Percentiles rank a stretch among this genome's conserved stretches.
These are phyloP conservation scores for Pseudonitzschia pungens DNA, from an alignment of 108 stramenopile species.

Conservation along the genomic window DNA sequence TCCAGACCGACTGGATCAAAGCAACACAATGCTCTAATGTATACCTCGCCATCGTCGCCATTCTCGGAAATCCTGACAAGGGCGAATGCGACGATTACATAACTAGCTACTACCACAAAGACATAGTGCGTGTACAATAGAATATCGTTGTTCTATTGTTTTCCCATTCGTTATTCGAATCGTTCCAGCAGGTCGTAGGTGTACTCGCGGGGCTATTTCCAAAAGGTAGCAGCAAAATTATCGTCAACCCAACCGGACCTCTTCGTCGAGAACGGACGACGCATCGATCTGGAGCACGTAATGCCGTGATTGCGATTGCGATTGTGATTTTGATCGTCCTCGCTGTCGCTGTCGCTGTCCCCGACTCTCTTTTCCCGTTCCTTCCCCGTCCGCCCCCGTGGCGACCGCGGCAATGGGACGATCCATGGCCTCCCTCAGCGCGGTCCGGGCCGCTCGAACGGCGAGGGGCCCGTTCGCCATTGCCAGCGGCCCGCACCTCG, in stretches of 20 bases:
- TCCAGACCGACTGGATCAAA: background rate
- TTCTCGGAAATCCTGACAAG: background rate
- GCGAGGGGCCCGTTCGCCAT: slow-evolving; percentile 74
- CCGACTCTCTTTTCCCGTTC: too few relatives aligned
- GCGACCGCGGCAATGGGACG: background rate
- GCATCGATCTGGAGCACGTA: background rate
- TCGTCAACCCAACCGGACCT: too few relatives aligned
- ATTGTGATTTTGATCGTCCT: too few relatives aligned
- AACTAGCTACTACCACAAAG: too few relatives aligned
- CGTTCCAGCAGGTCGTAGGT: too few relatives aligned
- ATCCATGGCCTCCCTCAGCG: slow-evolving; percentile 57
- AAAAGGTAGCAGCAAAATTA: too few relatives aligned
- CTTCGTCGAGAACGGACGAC: background rate
- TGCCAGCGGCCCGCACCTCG: slow-evolving; percentile 73
- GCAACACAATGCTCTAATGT: background rate
- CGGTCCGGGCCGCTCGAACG: slow-evolving; percentile 55
- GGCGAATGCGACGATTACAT: background rate
- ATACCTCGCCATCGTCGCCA: slow-evolving; percentile 1
- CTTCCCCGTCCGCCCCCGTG: background rate
- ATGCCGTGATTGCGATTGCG: background rate
- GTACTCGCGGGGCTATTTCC: too few relatives aligned
- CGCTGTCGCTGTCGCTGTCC: too few relatives aligned
- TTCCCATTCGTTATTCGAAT: too few relatives aligned
- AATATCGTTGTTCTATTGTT: background rate
- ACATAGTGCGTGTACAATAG: background rate